Evolutionary conservation across 2,329 filamentous ascomycete genomes (phyloP), one percentile per base, ranked within the genome.

Genomic region (Fusarium oligoseptatum): DNA sequence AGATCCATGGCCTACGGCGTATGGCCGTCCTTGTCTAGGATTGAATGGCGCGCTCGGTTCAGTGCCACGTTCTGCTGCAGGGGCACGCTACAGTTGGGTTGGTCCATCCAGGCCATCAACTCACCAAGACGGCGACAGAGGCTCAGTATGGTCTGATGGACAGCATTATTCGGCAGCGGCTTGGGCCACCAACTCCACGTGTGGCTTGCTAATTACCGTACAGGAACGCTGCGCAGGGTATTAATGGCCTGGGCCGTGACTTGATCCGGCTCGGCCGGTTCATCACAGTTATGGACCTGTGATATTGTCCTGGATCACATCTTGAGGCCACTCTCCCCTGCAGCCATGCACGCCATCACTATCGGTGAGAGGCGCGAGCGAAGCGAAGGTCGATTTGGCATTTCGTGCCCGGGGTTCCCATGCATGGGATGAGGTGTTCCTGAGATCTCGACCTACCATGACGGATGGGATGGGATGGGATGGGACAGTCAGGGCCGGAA

Each of bases 151-250:
- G 70, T 29, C 74, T 65, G 71, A 78, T 66, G 67, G 45, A 66
- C 75, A 64, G 48, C 70, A 56, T 65, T 68, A 63, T 62, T 64
- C 64, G 55, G 66, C 29, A 66, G 57, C 56, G 50, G 45, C 65
- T 60, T 68, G 67, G 67, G 68, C 61, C 65, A 64, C 34, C 61
- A 68, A 62, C 52, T 72, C 67, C 64, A 66, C 64, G 60, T 29
- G 71, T 70, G 72, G 70, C 70, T 77, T 67, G 64, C 60, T 68
- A 68, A 69, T 77, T 75, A 72, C 76, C 68, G 70, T 60, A 45
- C 63, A 67, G 50, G 70, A 64, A 60, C 66, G 39, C 37, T 39
- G 15, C 67, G 27, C 71, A 75, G 63, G 73, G 75, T 57, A 56
- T 62, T 34, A 32, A 64, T 70, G 50, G 22, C 41, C 22, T 67